A percentile compares a stretch with the other conserved stretches of the same genome.
phyloP scores from a whole-genome alignment of 192 early-diverging fungal genomes.

The Mortierella hygrophila region DNA sequence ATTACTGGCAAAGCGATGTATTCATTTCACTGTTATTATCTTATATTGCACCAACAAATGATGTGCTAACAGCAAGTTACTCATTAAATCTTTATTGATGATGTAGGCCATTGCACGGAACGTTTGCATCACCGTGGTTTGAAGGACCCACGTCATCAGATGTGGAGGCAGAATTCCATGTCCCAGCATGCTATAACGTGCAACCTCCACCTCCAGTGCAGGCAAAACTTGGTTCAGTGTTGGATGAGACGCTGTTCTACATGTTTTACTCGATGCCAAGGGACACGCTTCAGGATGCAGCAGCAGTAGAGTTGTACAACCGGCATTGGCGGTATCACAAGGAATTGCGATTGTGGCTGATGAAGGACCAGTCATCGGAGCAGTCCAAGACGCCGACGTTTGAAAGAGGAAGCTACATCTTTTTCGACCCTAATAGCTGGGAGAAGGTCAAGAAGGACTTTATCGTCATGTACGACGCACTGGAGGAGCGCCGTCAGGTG shows the following conservation, averaged over 20 bases:
- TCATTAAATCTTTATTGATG: neutral
- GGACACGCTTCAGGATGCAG: conserved; percentile 91
- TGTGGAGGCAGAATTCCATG: conserved; percentile 87
- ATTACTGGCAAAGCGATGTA: neutral
- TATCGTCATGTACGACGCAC: conserved; percentile 85
- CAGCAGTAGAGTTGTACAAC: conserved; percentile 93
- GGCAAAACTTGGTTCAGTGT: conserved; percentile 77
- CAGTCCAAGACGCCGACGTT: conserved; percentile 71
- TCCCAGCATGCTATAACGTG: conserved; percentile 89
- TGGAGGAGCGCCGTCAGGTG: conserved; percentile 82
- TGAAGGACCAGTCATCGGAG: conserved; percentile 79
- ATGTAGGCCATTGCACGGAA: conserved; percentile 80
- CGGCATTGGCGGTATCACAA: conserved; percentile 98
- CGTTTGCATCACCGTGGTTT: conserved; percentile 92
- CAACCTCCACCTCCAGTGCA: conserved; percentile 78
- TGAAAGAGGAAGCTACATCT: conserved; percentile 90
- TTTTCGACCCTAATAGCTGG: conserved; percentile 95
- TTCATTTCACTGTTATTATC: neutral
- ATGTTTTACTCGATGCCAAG: conserved; percentile 98
- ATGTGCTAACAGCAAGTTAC: conserved; percentile 9
- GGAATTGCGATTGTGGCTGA: conserved; percentile 92
- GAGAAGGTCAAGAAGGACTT: conserved; percentile 92
- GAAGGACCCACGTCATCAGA: conserved; percentile 75
- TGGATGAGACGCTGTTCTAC: conserved; percentile 97
- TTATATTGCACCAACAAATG: neutral